Conservation (phyloP, 2,329 filamentous ascomycete species). For the Claviceps sp. region DNA sequence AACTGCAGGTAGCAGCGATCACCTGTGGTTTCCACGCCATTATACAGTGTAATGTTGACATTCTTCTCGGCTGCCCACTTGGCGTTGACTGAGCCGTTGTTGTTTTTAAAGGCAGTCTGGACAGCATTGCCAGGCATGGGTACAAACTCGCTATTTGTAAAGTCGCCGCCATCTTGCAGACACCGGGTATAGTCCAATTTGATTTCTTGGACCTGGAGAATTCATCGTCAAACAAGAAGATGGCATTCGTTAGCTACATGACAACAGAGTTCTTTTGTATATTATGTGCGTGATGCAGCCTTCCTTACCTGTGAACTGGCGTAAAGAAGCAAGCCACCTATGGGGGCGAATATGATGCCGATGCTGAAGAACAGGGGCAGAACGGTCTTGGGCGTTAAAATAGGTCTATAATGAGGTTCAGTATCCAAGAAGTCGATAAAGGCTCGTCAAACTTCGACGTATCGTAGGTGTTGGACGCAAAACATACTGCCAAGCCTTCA, state of each 20-base stretch:
- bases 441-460: neutral
- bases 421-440: constrained; percentile 21
- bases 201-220: constrained; percentile 69
- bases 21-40: constrained; percentile 22
- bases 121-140: constrained; percentile 46
- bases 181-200: constrained; percentile 84
- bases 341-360: constrained; percentile 84
- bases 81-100: constrained; percentile 24
- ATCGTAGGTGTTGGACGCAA: neutral
- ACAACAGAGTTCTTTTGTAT: neutral
- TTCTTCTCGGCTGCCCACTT: constrained; percentile 29
- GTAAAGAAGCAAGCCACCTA: constrained; percentile 76
- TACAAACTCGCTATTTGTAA: constrained; percentile 20
- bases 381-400: constrained; percentile 88
- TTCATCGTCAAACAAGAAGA: neutral
- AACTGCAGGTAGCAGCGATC: constrained; percentile 64
- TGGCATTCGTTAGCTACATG: neutral
- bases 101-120: constrained; percentile 56
- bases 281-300: constrained; percentile 8
- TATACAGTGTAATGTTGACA: constrained; percentile 27
- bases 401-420: constrained; percentile 48
- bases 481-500: constrained; percentile 96
- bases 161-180: constrained; percentile 36
- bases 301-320: constrained; percentile 64
- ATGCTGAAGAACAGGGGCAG: constrained; percentile 83